These are phyloP conservation scores for Scheffersomyces illinoinensis DNA, from an alignment of 1,139 yeast species.

Conservation along the genomic window DNA sequence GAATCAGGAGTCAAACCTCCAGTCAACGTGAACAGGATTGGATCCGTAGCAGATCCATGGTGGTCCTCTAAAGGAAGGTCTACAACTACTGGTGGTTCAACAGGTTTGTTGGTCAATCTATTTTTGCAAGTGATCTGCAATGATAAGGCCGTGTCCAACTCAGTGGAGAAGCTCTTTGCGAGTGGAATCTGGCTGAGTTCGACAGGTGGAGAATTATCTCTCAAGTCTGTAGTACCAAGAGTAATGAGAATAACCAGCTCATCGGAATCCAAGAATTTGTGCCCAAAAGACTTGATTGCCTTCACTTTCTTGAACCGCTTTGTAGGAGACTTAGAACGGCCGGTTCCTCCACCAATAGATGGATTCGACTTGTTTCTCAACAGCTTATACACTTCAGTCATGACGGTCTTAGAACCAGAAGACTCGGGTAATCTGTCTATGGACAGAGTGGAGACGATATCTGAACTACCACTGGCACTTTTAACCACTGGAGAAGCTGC, in stretches of 20 bases:
- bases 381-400: conserved; percentile 42
- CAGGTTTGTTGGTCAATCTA: conserved; percentile 38
- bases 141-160: conserved; percentile 85
- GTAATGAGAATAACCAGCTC: conserved; percentile 76
- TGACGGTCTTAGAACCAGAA: conserved; percentile 25
- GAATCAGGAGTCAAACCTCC: conserved; percentile 51
- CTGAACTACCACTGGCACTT: background rate
- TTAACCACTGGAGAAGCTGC: conserved; percentile 13
- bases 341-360: conserved; percentile 8
- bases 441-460: conserved; percentile 15
- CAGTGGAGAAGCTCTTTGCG: conserved; percentile 75
- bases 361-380: conserved; percentile 29
- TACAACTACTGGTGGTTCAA: conserved; percentile 66
- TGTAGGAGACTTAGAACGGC: conserved; percentile 32
- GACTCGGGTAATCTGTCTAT: conserved; percentile 46
- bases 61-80: conserved; percentile 87
- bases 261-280: conserved; percentile 62
- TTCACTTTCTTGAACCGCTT: conserved; percentile 28
- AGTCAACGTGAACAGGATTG: conserved; percentile 70
- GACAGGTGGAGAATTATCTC: conserved; percentile 62
- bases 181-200: conserved; percentile 73
- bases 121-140: conserved; percentile 63
- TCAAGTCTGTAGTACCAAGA: conserved; percentile 80
- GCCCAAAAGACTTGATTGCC: conserved; percentile 85
- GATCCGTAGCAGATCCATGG: conserved; percentile 77